Percentiles rank a stretch among this genome's conserved stretches.
These are phyloP conservation scores for Pestalotiopsis sp. DNA, from an alignment of 2,329 filamentous ascomycete genomes.

Conservation along the genomic window DNA sequence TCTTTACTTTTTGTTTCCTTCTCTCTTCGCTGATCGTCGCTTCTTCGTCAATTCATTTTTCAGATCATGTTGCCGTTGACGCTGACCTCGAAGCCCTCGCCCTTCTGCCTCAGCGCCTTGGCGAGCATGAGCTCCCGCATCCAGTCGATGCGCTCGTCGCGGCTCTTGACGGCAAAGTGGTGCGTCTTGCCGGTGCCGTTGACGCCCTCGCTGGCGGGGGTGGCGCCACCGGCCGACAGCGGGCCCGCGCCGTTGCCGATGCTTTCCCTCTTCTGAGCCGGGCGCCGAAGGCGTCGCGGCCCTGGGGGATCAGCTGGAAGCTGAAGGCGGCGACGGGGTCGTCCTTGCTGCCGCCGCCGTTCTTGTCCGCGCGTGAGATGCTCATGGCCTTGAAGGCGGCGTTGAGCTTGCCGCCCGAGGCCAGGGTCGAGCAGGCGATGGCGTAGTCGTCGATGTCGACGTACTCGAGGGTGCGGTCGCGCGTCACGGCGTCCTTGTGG, in stretches of 20 bases:
- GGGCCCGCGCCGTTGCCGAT: constrained; percentile 33
- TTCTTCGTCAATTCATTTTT: not conserved
- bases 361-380: constrained; percentile 56
- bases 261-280: constrained; percentile 56
- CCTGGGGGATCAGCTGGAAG: constrained; percentile 82
- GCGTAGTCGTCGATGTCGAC: constrained; percentile 89
- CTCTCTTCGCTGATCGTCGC: not conserved
- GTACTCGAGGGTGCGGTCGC: constrained; percentile 68
- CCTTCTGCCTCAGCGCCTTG: constrained; percentile 83
- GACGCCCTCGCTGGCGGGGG: constrained; percentile 39
- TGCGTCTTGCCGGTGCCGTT: constrained; percentile 80
- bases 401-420: constrained; percentile 73
- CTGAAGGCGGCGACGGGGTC: constrained; percentile 70
- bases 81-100: constrained; percentile 78
- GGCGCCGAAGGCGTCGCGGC: constrained; percentile 49
- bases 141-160: constrained; percentile 95
- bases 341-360: constrained; percentile 24
- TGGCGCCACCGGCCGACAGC: constrained; percentile 25
- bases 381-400: constrained; percentile 83
- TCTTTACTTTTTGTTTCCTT: not conserved
- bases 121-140: constrained; percentile 92
- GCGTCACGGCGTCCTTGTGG: constrained; percentile 61
- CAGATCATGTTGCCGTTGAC: constrained; percentile 79
- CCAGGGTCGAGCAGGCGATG: constrained; percentile 78
- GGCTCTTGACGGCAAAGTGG: constrained; percentile 85